phyloP scores from a whole-genome alignment of 2,329 filamentous ascomycete genomes.

The Colletotrichum zoysiae region DNA sequence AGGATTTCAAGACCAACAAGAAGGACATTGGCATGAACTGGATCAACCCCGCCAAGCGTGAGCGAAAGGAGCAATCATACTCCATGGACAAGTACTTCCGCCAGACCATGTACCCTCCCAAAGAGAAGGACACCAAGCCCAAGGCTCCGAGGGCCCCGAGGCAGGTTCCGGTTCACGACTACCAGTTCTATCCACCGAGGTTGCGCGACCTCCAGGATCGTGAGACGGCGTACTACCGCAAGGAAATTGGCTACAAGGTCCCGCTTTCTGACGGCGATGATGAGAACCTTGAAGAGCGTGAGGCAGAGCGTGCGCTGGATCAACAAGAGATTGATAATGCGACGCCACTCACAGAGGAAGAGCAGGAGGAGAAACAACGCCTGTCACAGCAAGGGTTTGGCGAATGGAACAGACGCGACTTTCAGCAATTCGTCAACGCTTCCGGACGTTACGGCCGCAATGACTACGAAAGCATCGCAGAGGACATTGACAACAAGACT shows the following conservation, averaged over 20 bases:
- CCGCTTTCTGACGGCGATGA: slow-evolving; percentile 90
- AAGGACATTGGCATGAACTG: slow-evolving; percentile 93
- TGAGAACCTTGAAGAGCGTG: slow-evolving; percentile 85
- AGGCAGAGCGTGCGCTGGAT: slow-evolving; percentile 87
- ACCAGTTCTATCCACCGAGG: slow-evolving; percentile 92
- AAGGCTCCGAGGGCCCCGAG: slow-evolving; percentile 96
- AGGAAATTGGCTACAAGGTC: slow-evolving; percentile 96
- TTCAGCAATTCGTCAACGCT: slow-evolving; percentile 97
- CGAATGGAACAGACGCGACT: slow-evolving; percentile 97
- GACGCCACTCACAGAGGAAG: slow-evolving; percentile 87
- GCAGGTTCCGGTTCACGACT: slow-evolving; percentile 92
- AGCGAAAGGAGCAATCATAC: slow-evolving; percentile 97
- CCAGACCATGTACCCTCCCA: slow-evolving; percentile 82
- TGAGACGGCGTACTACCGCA: slow-evolving; percentile 95
- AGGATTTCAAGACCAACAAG: slow-evolving; percentile 92
- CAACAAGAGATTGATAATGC: slow-evolving; percentile 96
- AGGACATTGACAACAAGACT: slow-evolving; percentile 92
- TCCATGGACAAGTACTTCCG: slow-evolving; percentile 99
- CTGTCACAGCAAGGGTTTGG: slow-evolving; percentile 89
- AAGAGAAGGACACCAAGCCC: slow-evolving; percentile 89
- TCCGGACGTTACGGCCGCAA: slow-evolving; percentile 91
- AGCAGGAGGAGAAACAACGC: slow-evolving; percentile 86
- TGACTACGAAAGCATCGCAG: slow-evolving; percentile 86
- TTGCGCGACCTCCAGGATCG: slow-evolving; percentile 93
- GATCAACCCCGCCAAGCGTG: slow-evolving; percentile 99